A percentile compares a stretch with the other conserved stretches of the same genome.
phyloP scores from a whole-genome alignment of 371 early-diverging fungal genomes.

The Actinomortierella ambigua region DNA sequence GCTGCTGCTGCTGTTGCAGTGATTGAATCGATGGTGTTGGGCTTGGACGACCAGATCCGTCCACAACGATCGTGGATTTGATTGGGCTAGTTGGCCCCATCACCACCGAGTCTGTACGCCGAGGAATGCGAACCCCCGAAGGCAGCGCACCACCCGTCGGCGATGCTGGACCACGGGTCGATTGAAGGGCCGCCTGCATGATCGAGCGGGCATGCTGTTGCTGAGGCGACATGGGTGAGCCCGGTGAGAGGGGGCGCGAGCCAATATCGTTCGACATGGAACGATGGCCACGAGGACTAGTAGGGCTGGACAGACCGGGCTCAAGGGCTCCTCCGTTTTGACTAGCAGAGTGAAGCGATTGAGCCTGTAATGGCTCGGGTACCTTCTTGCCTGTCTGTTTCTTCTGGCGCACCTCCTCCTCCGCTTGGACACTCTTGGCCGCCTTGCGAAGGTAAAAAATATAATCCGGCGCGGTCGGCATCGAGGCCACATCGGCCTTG shows the following conservation, averaged over 20 bases:
- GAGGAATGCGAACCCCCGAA: conserved; percentile 21
- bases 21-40: conserved; percentile 30
- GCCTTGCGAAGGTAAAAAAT: conserved; percentile 34
- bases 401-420: conserved; percentile 13
- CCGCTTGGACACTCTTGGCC: conserved; percentile 27
- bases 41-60: conserved; percentile 27
- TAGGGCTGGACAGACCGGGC: too few relatives aligned
- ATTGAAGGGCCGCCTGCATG: too few relatives aligned
- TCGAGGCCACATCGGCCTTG: conserved; percentile 43
- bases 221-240: too few relatives aligned
- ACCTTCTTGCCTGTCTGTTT: conserved; percentile 9
- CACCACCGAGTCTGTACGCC: conserved; percentile 23
- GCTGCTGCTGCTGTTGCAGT: conserved; percentile 7
- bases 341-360: conserved; percentile 10
- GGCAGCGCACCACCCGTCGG: too few relatives aligned
- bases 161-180: too few relatives aligned
- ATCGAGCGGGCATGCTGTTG: too few relatives aligned
- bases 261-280: too few relatives aligned
- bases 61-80: conserved; percentile 24
- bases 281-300: too few relatives aligned
- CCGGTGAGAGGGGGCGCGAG: too few relatives aligned
- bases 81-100: conserved; percentile 27
- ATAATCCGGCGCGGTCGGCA: conserved; percentile 34
- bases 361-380: conserved; percentile 31
- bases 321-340: too few relatives aligned